Percentiles rank a stretch among this genome's conserved stretches.
Evolutionary conservation across 169 alveolate genomes (phyloP).

Genomic region (Plasmodium inui): DNA sequence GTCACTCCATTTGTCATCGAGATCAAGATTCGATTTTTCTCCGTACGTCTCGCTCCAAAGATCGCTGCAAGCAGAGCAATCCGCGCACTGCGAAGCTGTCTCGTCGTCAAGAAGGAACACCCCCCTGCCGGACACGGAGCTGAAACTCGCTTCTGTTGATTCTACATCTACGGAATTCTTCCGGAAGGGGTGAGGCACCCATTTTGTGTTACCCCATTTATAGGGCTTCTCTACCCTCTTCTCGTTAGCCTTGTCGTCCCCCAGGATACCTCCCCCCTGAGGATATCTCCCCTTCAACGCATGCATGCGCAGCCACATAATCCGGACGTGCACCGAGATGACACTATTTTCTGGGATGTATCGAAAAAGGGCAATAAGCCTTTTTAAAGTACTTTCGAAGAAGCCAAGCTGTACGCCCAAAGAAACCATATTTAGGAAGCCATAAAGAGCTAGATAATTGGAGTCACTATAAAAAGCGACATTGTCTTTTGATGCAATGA

Average conservation of each 20-base stretch:
- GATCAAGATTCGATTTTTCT: background rate
- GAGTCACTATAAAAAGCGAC: background rate
- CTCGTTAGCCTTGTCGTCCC: background rate
- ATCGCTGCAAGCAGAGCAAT: background rate
- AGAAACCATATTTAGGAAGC: constrained; percentile 39
- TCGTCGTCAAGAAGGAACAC: background rate
- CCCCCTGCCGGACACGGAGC: background rate
- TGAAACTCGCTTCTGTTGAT: background rate
- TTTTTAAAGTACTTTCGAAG: constrained; percentile 7
- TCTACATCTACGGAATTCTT: background rate
- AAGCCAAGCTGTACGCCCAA: constrained; percentile 6
- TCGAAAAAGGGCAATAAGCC: constrained; percentile 10
- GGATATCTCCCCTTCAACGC: background rate
- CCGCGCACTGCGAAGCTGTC: background rate
- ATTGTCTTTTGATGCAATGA: constrained; percentile 26
- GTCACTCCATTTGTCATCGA: background rate
- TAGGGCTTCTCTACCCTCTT: background rate
- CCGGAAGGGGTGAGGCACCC: background rate
- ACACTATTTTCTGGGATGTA: constrained; percentile 37
- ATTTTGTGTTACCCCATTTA: background rate
- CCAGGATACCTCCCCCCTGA: background rate
- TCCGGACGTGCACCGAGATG: constrained; percentile 41
- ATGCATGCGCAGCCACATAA: constrained; percentile 53
- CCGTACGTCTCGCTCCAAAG: background rate
- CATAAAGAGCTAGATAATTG: constrained; percentile 33